A percentile compares a stretch with the other conserved stretches of the same genome.
These are phyloP conservation scores for Earliella scabrosa DNA, from an alignment of 1,284 basidiomycete genomes.

Conservation along the genomic window DNA sequence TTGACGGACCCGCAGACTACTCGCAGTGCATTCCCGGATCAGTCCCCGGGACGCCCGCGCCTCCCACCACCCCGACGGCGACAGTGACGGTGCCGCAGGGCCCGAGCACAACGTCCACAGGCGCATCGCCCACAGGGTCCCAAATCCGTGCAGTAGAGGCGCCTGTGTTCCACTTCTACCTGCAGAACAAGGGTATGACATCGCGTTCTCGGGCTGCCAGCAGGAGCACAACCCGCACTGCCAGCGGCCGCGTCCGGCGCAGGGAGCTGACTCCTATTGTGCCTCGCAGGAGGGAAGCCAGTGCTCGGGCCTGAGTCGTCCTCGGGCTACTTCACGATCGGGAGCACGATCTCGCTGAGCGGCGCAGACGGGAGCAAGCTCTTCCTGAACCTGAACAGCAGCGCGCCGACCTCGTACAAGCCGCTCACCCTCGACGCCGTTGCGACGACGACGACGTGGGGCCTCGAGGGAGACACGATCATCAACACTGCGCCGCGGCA, in stretches of 20 bases:
- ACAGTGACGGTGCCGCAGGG: slow-evolving; percentile 37
- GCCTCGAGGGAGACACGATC: slow-evolving; percentile 62
- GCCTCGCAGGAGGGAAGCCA: slow-evolving; percentile 44
- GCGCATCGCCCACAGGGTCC: slow-evolving; percentile 51
- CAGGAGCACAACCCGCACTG: not conserved
- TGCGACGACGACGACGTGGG: slow-evolving; percentile 58
- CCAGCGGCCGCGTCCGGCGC: not conserved
- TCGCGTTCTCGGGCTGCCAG: not conserved
- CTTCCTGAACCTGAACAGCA: slow-evolving; percentile 52
- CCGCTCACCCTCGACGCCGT: slow-evolving; percentile 49
- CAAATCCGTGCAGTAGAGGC: slow-evolving; percentile 58
- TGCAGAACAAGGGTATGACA: slow-evolving; percentile 51
- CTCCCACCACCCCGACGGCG: slow-evolving; percentile 30
- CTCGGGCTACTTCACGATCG: slow-evolving; percentile 55
- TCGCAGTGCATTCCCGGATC: slow-evolving; percentile 51
- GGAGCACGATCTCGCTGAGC: slow-evolving; percentile 50
- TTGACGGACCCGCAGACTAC: slow-evolving; percentile 42
- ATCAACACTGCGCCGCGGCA: slow-evolving; percentile 54
- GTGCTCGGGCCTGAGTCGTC: slow-evolving; percentile 58
- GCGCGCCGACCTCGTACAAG: slow-evolving; percentile 52
- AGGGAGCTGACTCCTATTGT: slow-evolving; percentile 19
- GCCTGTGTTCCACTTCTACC: slow-evolving; percentile 61
- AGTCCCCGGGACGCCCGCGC: slow-evolving; percentile 22
- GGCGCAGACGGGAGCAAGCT: slow-evolving; percentile 42
- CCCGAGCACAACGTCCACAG: slow-evolving; percentile 45